These are phyloP conservation scores for Vitis hybrid DNA, from an alignment of 177 flowering plant species.

Conservation along the genomic window DNA sequence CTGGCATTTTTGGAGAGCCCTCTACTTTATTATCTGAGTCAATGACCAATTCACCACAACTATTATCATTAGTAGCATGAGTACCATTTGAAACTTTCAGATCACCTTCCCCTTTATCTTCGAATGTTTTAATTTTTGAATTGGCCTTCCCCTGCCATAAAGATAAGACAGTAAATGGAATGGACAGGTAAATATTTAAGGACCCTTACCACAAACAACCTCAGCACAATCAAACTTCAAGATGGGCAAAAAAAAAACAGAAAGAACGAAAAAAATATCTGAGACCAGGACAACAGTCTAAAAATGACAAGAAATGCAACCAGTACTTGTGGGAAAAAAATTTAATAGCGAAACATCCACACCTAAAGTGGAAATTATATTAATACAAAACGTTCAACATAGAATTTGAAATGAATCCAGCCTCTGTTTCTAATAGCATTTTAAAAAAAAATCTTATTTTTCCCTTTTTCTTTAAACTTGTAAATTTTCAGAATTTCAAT, in stretches of 20 bases:
- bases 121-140: conserved; percentile 27
- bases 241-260: neutral
- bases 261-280: neutral
- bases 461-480: neutral
- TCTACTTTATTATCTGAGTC: conserved; percentile 23
- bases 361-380: neutral
- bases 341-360: neutral
- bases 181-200: too few relatives aligned
- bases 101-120: conserved; percentile 32
- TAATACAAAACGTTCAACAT: neutral
- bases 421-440: neutral
- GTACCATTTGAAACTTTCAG: conserved; percentile 29
- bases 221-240: neutral
- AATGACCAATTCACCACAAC: conserved; percentile 16
- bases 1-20: conserved; percentile 12
- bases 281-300: neutral
- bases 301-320: neutral
- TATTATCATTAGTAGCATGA: conserved; percentile 30
- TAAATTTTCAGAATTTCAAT: neutral
- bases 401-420: neutral
- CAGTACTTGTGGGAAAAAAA: neutral
- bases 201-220: neutral
- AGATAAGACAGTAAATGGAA: too few relatives aligned
- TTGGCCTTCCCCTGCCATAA: conserved; percentile 39
- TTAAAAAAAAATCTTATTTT: neutral